phyloP scores from a whole-genome alignment of 2,329 filamentous ascomycete genomes.

The Monilinia fructigena region DNA sequence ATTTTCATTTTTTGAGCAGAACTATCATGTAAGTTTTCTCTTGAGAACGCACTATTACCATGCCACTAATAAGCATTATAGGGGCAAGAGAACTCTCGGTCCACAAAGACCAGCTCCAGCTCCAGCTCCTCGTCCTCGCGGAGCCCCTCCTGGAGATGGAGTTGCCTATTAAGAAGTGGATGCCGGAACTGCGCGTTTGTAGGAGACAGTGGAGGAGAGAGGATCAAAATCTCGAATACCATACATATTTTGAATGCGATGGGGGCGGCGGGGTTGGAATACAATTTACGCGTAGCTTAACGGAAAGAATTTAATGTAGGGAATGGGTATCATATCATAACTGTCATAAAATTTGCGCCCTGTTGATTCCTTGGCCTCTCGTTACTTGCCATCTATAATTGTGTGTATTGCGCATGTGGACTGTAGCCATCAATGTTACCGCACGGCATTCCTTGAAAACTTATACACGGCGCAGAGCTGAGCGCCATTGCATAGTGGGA shows the following conservation, averaged over 20 bases:
- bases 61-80: constrained; percentile 24
- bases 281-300: constrained; percentile 12
- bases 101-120: constrained; percentile 29
- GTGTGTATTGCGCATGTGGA: background rate
- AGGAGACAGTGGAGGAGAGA: too few relatives aligned
- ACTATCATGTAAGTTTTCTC: constrained; percentile 66
- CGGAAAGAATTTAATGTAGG: constrained; percentile 11
- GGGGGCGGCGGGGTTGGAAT: background rate
- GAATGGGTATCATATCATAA: constrained; percentile 34
- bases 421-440: background rate
- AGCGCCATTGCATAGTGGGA: background rate
- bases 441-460: background rate
- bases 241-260: constrained; percentile 1
- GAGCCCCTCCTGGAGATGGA: constrained; percentile 33
- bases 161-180: constrained; percentile 24
- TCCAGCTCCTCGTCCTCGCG: constrained; percentile 30
- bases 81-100: constrained; percentile 26
- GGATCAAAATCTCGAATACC: background rate
- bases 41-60: background rate
- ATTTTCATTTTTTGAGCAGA: constrained; percentile 69
- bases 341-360: constrained; percentile 24
- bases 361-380: background rate
- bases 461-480: background rate
- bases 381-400: background rate
- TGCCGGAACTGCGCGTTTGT: background rate